phyloP scores from a whole-genome alignment of 306 rosid species.

The Carpinus fangiana region DNA sequence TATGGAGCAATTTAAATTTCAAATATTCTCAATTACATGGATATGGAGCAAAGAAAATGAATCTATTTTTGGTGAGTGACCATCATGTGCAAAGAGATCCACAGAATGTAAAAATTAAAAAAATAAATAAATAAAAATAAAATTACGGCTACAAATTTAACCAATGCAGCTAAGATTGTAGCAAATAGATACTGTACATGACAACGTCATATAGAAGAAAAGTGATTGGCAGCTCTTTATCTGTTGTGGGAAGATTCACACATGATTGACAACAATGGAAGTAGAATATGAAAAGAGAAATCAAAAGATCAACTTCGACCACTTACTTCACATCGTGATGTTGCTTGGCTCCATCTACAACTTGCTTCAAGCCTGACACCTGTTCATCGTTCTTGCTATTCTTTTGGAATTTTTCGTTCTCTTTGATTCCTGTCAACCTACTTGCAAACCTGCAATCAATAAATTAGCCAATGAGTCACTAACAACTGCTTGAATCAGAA shows the following conservation, averaged over 20 bases:
- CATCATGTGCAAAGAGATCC: background rate
- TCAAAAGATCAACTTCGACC: slow-evolving; percentile 6
- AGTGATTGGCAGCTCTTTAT: background rate
- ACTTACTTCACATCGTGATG: slow-evolving; percentile 85
- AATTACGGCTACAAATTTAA: background rate
- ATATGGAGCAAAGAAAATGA: background rate
- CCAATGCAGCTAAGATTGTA: background rate
- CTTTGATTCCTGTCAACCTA: slow-evolving; percentile 83
- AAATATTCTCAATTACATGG: background rate
- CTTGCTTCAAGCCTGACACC: slow-evolving; percentile 73
- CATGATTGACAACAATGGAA: background rate
- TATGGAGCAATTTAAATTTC: background rate
- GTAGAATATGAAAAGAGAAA: slow-evolving; percentile 15
- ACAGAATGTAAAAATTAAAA: background rate
- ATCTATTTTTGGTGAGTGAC: background rate
- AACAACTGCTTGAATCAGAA: slow-evolving; percentile 7
- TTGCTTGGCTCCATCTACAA: slow-evolving; percentile 81
- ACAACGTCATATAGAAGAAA: background rate
- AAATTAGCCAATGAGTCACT: slow-evolving; percentile 26
- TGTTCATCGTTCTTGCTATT: slow-evolving; percentile 46
- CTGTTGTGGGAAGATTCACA: background rate
- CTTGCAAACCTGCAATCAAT: slow-evolving; percentile 74
- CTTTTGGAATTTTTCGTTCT: slow-evolving; percentile 78
- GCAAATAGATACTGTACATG: background rate
- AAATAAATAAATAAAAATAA: too few species aligned